Evolutionary conservation across 495 filamentous ascomycete genomes (phyloP).

Genomic region (Margaritispora aquatica): DNA sequence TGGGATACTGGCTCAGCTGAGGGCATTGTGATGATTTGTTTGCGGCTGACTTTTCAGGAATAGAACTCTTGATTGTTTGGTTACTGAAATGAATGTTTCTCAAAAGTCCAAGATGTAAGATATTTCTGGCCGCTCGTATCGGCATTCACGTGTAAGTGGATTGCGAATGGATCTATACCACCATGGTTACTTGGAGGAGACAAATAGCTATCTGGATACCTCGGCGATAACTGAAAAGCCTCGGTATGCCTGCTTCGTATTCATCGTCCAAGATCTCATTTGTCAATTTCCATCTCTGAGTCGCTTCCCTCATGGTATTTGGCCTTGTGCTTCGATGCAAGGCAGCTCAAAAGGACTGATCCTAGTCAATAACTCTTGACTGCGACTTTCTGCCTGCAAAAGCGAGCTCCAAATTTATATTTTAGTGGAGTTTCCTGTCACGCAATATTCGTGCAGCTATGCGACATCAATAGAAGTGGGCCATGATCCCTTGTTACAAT

Average conservation of each 20-base stretch:
- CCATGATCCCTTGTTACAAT: not conserved
- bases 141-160: too few relatives aligned
- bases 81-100: too few relatives aligned
- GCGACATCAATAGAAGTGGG: not conserved
- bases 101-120: too few relatives aligned
- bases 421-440: not conserved
- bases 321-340: not conserved
- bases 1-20: not conserved
- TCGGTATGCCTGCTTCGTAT: not conserved
- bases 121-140: too few relatives aligned
- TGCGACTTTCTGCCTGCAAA: not conserved
- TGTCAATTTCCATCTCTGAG: not conserved
- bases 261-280: not conserved
- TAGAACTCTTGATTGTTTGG: not conserved
- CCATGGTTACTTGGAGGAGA: too few relatives aligned
- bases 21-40: conserved; percentile 1
- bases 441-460: not conserved
- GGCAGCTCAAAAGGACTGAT: not conserved
- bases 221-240: not conserved
- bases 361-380: not conserved
- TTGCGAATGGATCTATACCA: too few relatives aligned
- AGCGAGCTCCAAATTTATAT: not conserved
- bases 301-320: not conserved
- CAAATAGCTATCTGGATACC: not conserved
- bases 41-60: too few relatives aligned